phyloP scores from a whole-genome alignment of 768 basidiomycete genomes.

The Sistotremastrum suecicum region DNA sequence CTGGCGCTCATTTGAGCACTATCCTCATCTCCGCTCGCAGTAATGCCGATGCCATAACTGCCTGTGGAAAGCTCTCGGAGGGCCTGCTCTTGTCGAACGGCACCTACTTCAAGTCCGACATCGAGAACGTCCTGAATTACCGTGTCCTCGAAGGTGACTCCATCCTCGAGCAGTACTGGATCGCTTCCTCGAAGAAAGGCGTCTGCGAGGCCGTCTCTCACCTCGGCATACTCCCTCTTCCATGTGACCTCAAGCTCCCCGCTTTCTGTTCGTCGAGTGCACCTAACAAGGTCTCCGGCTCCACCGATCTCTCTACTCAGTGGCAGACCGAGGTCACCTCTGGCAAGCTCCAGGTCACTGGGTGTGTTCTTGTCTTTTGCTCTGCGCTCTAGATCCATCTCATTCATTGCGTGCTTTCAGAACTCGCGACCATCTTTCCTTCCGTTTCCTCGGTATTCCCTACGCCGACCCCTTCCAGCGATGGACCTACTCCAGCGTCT shows the following conservation, averaged over 20 bases:
- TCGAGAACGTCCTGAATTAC: neutral
- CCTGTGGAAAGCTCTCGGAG: slow-evolving; percentile 3
- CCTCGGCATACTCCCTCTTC: neutral
- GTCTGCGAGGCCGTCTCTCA: neutral
- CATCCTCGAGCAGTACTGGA: slow-evolving; percentile 3
- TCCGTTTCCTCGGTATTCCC: slow-evolving; percentile 20
- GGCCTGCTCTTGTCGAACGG: slow-evolving; percentile 1
- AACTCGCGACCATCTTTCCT: no score
- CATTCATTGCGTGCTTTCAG: slow-evolving; percentile 18
- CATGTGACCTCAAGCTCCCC: slow-evolving; percentile 9
- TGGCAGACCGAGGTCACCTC: slow-evolving; percentile 17
- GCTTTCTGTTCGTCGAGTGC: slow-evolving; percentile 19
- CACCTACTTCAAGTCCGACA: slow-evolving; percentile 1
- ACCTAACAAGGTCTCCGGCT: slow-evolving; percentile 14
- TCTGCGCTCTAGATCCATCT: slow-evolving; percentile 19
- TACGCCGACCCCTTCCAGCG: slow-evolving; percentile 23
- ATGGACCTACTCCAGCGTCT: slow-evolving; percentile 14
- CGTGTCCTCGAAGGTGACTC: neutral
- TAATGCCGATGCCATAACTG: slow-evolving; percentile 2
- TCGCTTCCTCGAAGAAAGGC: slow-evolving; percentile 1
- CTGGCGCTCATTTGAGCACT: slow-evolving; percentile 3
- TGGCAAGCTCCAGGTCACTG: slow-evolving; percentile 13
- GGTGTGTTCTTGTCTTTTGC: slow-evolving; percentile 12
- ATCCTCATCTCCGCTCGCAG: slow-evolving; percentile 4
- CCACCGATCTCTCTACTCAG: slow-evolving; percentile 10